Evolutionary conservation across 495 filamentous ascomycete genomes (phyloP), one percentile per base, ranked within the genome.

Genomic region (Zalerion maritima): DNA sequence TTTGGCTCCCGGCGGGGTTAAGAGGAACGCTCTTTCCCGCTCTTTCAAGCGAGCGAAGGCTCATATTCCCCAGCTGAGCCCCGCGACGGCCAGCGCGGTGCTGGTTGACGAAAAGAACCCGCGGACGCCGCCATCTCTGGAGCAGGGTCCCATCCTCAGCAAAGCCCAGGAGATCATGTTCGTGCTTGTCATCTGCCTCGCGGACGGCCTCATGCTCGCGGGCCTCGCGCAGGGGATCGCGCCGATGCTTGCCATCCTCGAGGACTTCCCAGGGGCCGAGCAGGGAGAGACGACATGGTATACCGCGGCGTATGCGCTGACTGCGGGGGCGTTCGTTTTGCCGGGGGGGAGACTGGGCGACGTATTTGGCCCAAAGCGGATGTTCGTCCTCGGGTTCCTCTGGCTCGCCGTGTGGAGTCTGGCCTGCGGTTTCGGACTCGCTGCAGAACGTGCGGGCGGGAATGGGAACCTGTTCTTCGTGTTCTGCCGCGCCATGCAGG

Each of bases 291-390:
- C 61, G 8, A 54, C 52, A 24, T 76, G 72, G 73, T 64, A 67
- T 18, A 47, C 70, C 24, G 70, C 70, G 2, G 62, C 54, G 0
- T 77, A 74, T 44, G 58, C 57, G 17, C 49, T 78, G 23, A 74
- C 71, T 0, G 61, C 70, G 12, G 73, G 73, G 17, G 73, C 71
- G 5, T 78, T 78, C 37, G 74, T 78, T 43, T 50, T 76, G n/a
- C 51, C 74, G 14, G 64, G 62, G 6, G 73, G 73, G 10, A 59
- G 71, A 6, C 49, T 71, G 5, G 73, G 73, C 13, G 73, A 78
- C 33, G 36, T 67, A 1, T 68, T 61, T 37, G 71, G 73, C 10
- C 60, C 74, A 40, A 72, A 70, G 32, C 52, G 44, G 1, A 53
- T 78, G 41, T 69, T 73, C 28, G 34, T 69, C 3, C 50, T 60